Conservation (phyloP, 2,329 filamentous ascomycete genomes). For the Albophoma yamanashiensis region DNA sequence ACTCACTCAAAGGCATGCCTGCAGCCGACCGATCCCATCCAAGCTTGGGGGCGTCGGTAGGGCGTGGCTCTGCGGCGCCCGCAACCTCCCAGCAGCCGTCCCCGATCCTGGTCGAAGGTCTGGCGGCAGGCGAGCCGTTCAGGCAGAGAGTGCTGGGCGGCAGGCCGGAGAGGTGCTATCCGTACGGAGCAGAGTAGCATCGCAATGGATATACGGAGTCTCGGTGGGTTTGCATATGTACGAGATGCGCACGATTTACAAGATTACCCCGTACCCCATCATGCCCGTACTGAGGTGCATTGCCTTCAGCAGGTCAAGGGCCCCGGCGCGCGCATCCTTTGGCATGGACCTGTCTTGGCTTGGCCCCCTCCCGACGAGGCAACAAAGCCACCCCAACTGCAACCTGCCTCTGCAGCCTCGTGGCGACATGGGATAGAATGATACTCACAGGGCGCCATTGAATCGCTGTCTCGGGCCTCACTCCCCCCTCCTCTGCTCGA, state of each 20-base stretch:
- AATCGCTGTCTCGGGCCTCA: neutral
- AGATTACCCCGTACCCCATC: neutral
- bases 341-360: neutral
- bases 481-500: neutral
- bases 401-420: neutral
- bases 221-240: neutral
- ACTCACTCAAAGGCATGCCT: neutral
- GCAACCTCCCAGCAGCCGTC: neutral
- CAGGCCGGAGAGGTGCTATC: neutral
- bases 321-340: neutral
- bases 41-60: neutral
- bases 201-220: neutral
- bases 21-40: neutral
- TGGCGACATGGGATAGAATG: neutral
- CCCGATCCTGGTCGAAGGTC: neutral
- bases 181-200: neutral
- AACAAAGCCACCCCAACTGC: neutral
- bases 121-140: neutral
- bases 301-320: slow-evolving; percentile 10
- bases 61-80: neutral
- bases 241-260: neutral
- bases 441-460: neutral
- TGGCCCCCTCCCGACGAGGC: neutral
- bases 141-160: neutral
- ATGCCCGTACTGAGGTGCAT: neutral